Base-by-base conservation (phyloP, 805 yeast genomes). In the Metschnikowia matae region DNA sequence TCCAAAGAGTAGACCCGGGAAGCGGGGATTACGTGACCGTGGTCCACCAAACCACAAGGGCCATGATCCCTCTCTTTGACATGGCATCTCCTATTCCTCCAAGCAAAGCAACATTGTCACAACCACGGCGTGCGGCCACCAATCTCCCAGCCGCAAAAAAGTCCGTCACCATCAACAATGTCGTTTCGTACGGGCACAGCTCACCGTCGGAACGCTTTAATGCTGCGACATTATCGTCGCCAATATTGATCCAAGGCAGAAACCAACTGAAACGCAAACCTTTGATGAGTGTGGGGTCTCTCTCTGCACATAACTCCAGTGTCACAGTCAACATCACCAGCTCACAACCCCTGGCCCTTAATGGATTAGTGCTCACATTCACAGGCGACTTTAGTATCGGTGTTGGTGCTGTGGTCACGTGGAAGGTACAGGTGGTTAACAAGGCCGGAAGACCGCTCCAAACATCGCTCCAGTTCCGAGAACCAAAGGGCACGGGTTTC, bases 391-490 rank as follows among this genome's bases (percentile, higher is more conserved):
- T 85, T 5, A 72, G 75, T 38, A 82, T 85, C 4, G 70, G 73
- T 55, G 65, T 84, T 8, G 92, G 94, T 2, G 77, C 80, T 38
- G 70, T 74, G 2, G 80, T 80, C 61, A 76, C 72, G 48, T 83
- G 91, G 87, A 75, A 75, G 44, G 72, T 87, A 13, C 86, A 82
- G 57, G 82, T 85, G 1, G 76, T 85, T 47, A 87, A 87, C 68
- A 75, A 75, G 52, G 77, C 87, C 1, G 56, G 66, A n/a, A 73
- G 73, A 21, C 61, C 73, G 15, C 66, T 85, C 53, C 78, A 80
- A 48, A 62, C 86, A 42, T 73, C 87, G 3, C 66, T 87, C 48
- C 48, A 68, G 58, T 64, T 66, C 18, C 70, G 38, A 6, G 43
- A 23, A 6, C 13, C 10, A 43, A 51, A 26, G 41, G 18, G 35